Percentiles rank a stretch among this genome's conserved stretches.
These are phyloP conservation scores for Candida sanyaensis DNA, from an alignment of 1,139 yeast genomes.

Conservation along the genomic window DNA sequence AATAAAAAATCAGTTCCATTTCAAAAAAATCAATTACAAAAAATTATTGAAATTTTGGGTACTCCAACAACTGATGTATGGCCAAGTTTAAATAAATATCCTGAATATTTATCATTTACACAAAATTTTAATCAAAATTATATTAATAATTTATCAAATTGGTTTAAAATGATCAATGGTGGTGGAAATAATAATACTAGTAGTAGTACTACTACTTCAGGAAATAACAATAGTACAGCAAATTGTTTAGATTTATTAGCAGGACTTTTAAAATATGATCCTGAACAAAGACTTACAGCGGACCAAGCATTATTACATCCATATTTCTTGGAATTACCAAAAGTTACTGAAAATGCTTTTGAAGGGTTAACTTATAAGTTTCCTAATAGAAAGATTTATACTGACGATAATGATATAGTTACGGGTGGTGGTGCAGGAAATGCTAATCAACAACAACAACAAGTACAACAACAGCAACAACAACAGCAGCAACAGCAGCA, in stretches of 20 bases:
- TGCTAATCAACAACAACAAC: constrained; percentile 11
- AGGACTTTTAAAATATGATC: constrained; percentile 77
- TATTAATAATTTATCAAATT: constrained; percentile 69
- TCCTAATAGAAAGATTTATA: constrained; percentile 72
- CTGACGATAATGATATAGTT: constrained; percentile 72
- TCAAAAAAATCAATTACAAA: constrained; percentile 88
- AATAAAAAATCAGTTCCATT: constrained; percentile 91
- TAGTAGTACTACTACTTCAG: constrained; percentile 11
- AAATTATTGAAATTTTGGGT: constrained; percentile 88
- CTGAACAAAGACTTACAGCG: constrained; percentile 73
- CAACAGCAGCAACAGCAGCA: constrained; percentile 14
- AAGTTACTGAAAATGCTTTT: constrained; percentile 70
- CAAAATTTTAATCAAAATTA: constrained; percentile 60
- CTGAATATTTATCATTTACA: constrained; percentile 70
- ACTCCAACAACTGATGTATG: constrained; percentile 76
- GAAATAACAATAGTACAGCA: constrained; percentile 46
- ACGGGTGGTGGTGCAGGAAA: constrained; percentile 18
- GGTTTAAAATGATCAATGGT: constrained; percentile 86
- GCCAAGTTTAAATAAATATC: constrained; percentile 79
- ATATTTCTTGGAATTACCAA: constrained; percentile 70
- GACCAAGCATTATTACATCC: constrained; percentile 71
- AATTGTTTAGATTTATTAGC: constrained; percentile 63
- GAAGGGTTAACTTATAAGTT: constrained; percentile 63
- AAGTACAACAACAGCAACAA: constrained; percentile 18
- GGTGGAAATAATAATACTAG: constrained; percentile 57